A percentile compares a stretch with the other conserved stretches of the same genome.
Conservation (phyloP, 768 basidiomycete genomes). For the Saitozyma sp. region DNA sequence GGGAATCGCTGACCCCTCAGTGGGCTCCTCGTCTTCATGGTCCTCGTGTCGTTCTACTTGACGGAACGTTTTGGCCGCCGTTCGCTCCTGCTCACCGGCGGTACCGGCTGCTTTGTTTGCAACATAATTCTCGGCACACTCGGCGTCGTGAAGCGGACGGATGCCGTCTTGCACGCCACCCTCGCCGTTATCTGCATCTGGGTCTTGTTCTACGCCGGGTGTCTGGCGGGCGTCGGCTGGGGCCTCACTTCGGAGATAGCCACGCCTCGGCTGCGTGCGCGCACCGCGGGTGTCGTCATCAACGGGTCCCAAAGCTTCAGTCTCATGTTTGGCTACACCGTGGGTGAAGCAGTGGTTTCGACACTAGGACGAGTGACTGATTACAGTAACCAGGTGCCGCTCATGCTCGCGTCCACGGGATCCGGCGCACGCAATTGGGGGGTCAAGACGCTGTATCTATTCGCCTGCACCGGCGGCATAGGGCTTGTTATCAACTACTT, state of each 20-base stretch:
- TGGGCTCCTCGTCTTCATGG: constrained; percentile 11
- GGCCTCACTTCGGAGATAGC: constrained; percentile 11
- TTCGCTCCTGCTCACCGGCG: constrained; percentile 9
- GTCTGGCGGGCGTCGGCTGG: constrained; percentile 12
- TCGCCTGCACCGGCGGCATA: constrained; percentile 20
- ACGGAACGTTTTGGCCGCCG: constrained; percentile 13
- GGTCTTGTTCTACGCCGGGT: constrained; percentile 15
- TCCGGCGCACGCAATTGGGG: constrained; percentile 23
- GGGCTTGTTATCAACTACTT: constrained; percentile 21
- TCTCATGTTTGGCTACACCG: constrained; percentile 16
- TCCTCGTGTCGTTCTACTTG: constrained; percentile 18
- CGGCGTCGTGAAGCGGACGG: constrained; percentile 3
- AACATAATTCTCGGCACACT: constrained; percentile 12
- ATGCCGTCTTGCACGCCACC: constrained; percentile 10
- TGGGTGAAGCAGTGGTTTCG: too few species aligned
- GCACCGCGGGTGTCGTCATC: constrained; percentile 15
- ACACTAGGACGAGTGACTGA: too few species aligned
- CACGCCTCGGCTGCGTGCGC: constrained; percentile 8
- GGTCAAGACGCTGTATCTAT: constrained; percentile 26
- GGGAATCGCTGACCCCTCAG: background rate
- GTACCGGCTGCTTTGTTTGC: constrained; percentile 13
- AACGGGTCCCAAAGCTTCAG: constrained; percentile 16
- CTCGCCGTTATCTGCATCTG: constrained; percentile 8
- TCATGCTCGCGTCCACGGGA: constrained; percentile 12
- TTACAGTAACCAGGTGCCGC: constrained; percentile 15